Conservation (phyloP, 768 basidiomycete genomes). For the Termitomyces sp. region DNA sequence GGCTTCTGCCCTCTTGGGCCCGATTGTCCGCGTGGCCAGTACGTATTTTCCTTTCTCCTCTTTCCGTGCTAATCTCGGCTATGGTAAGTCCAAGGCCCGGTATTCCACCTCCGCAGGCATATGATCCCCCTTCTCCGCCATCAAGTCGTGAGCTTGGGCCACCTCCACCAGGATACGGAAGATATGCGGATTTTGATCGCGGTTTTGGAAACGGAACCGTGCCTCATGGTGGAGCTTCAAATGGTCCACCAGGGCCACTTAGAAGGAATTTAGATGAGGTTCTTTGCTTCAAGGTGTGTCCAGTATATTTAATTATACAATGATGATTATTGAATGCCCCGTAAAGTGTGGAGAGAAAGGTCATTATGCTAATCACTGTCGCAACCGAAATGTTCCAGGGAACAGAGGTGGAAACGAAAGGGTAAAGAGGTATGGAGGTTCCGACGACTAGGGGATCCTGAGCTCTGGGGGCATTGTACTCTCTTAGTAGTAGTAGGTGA, state of each 20-base stretch:
- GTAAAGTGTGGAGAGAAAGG: slow-evolving; percentile 84
- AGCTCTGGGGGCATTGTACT: background rate
- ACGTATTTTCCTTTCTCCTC: slow-evolving; percentile 27
- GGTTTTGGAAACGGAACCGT: slow-evolving; percentile 30
- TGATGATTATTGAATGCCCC: slow-evolving; percentile 4
- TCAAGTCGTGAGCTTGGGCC: slow-evolving; percentile 80
- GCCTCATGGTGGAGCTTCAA: slow-evolving; percentile 19
- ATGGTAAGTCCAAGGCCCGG: slow-evolving; percentile 59
- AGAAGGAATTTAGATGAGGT: slow-evolving; percentile 81
- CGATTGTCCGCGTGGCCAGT: slow-evolving; percentile 89
- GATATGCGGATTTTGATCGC: slow-evolving; percentile 75
- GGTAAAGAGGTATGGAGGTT: slow-evolving; percentile 32
- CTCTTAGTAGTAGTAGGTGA: no score
- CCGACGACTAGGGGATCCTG: slow-evolving; percentile 6
- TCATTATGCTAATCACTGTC: slow-evolving; percentile 93
- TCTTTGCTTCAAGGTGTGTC: slow-evolving; percentile 75
- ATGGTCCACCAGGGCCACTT: slow-evolving; percentile 26
- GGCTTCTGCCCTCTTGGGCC: slow-evolving; percentile 91
- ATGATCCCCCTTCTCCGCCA: slow-evolving; percentile 66
- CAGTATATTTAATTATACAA: background rate
- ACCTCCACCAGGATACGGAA: slow-evolving; percentile 87
- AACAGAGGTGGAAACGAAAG: slow-evolving; percentile 81
- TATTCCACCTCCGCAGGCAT: slow-evolving; percentile 20
- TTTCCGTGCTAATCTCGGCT: slow-evolving; percentile 6
- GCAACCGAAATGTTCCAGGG: slow-evolving; percentile 86